Evolutionary conservation across 1,284 basidiomycete species (phyloP).

Genomic region (Cutaneotrichosporon sp.): DNA sequence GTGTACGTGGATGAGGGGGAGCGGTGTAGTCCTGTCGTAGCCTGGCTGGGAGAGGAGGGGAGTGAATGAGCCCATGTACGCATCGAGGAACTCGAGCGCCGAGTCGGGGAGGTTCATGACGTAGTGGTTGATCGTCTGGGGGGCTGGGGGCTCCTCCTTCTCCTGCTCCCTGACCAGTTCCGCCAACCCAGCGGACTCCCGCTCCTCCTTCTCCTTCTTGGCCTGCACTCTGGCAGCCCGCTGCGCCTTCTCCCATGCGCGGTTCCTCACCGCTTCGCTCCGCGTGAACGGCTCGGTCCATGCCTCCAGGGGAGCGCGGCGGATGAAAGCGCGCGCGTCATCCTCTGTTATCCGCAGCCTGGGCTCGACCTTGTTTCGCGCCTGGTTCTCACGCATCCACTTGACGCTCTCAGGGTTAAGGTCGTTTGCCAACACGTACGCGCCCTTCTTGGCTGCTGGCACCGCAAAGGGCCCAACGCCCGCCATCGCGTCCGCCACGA

Average conservation of each 20-base stretch:
- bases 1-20: conserved; percentile 93
- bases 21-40: conserved; percentile 47
- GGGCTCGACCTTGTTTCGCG: conserved; percentile 68
- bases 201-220: conserved; percentile 8
- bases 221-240: conserved; percentile 22
- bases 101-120: conserved; percentile 97
- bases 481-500: conserved; percentile 89
- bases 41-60: conserved; percentile 36
- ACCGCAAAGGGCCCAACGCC: conserved; percentile 96
- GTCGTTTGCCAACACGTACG: conserved; percentile 87
- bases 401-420: conserved; percentile 84
- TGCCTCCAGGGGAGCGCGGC: conserved; percentile 58
- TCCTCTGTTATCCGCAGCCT: conserved; percentile 69
- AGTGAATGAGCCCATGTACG: conserved; percentile 69
- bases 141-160: conserved; percentile 14
- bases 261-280: conserved; percentile 19
- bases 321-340: conserved; percentile 84
- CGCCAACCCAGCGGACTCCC: background rate
- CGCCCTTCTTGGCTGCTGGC: conserved; percentile 86
- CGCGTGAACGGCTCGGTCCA: conserved; percentile 66
- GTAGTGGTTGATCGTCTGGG: conserved; percentile 72
- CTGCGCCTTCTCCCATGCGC: conserved; percentile 34
- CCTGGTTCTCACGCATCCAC: conserved; percentile 72
- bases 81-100: conserved; percentile 85
- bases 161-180: background rate